Evolutionary conservation across 2,329 filamentous ascomycete genomes (phyloP), one percentile per base, ranked within the genome.

Genomic region (Aspergillus pseudoviridinutans): DNA sequence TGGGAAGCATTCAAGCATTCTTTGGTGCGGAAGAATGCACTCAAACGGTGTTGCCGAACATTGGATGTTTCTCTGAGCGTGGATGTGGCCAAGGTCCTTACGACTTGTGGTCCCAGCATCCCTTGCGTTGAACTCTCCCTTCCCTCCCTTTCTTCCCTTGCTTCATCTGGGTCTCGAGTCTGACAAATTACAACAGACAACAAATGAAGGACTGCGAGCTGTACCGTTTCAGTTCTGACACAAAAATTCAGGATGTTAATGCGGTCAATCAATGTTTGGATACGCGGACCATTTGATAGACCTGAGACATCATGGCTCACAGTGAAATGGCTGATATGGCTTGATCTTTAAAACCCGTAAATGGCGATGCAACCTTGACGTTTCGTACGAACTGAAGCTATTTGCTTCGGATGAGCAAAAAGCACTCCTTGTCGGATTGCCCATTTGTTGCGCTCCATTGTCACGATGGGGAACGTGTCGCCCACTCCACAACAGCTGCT

Each of bases 401-500:
- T 46, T 46, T 24, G 42, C 42, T 46, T 46, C 42, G 9, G 22
- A 12, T 10, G n/a, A 46, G 42, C n/a, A 46, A 24, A 24, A 6
- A 46, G 42, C 14, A 46, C 42, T 14, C 22, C 24, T 14, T 24
- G n/a, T 24, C 9, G 8, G 41, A 24, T 22, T 20, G n/a, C 29
- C 32, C 32, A 25, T 24, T 14, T 7, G n/a, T 38, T 27, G 20
- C 25, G 50, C 17, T 10, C 28, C 20, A 24, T 32, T n/a, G 24
- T 28, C 55, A 62, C 29, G 20, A 72, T 72, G 70, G 69, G 68
- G 46, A 60, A 69, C 4, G 59, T 51, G 25, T 72, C 70, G 20
- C 70, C 70, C 38, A 68, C 66, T 27, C 69, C 70, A 4, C 62
- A 56, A 4, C 64, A 68, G 57, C 64, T 72, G 8, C 50, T 71